phyloP scores from a whole-genome alignment of 306 rosid species.

The Pyrus bretschneideri region DNA sequence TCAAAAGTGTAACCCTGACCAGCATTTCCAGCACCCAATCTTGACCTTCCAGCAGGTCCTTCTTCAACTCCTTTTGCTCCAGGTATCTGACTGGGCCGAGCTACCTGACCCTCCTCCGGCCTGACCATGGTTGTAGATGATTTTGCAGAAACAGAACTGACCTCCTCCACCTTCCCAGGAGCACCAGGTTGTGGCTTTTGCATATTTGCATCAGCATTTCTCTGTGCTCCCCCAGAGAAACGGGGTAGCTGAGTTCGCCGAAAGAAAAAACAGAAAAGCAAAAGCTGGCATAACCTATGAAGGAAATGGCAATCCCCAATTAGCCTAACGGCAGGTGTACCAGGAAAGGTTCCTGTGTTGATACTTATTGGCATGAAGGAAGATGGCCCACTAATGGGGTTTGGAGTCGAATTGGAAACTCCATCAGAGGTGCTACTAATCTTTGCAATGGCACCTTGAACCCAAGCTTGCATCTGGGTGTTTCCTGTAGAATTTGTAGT shows the following conservation, averaged over 20 bases:
- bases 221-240: constrained; percentile 53
- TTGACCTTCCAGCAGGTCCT: constrained; percentile 60
- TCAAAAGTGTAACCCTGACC: constrained; percentile 98
- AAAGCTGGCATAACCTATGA: constrained; percentile 89
- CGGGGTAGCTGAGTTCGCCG: constrained; percentile 84
- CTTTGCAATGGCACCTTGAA: constrained; percentile 97
- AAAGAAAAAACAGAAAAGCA: constrained; percentile 97
- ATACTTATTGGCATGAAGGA: constrained; percentile 95
- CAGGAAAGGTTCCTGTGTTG: constrained; percentile 98
- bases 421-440: constrained; percentile 81
- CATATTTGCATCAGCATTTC: constrained; percentile 58
- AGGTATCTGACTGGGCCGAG: constrained; percentile 55
- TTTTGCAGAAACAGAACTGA: constrained; percentile 40
- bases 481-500: constrained; percentile 70
- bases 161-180: constrained; percentile 78
- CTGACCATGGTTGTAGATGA: constrained; percentile 50
- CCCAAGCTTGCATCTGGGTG: constrained; percentile 95
- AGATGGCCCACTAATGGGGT: constrained; percentile 87
- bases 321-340: constrained; percentile 98
- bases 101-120: constrained; percentile 67
- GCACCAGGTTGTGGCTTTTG: constrained; percentile 66
- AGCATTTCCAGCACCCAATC: constrained; percentile 92
- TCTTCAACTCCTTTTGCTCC: constrained; percentile 81
- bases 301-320: constrained; percentile 98
- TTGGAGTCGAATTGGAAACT: constrained; percentile 72